Conservation (phyloP, 2,329 filamentous ascomycete species). For the Penicillium sp. region DNA sequence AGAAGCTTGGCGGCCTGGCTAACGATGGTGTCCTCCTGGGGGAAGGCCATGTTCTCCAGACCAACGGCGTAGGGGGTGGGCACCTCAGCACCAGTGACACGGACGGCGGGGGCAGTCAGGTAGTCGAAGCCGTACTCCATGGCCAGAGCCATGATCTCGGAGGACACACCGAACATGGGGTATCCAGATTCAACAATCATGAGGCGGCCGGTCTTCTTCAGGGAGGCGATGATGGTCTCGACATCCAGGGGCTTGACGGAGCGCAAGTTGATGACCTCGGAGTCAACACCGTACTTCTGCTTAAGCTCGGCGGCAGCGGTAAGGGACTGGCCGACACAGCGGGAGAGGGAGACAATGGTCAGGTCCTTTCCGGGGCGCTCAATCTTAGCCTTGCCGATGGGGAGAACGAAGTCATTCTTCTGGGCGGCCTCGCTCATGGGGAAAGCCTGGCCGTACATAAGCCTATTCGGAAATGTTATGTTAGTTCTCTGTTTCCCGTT, state of each 20-base stretch:
- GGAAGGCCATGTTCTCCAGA: slow-evolving; percentile 95
- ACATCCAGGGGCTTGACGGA: slow-evolving; percentile 96
- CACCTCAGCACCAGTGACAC: slow-evolving; percentile 94
- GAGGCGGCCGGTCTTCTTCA: slow-evolving; percentile 97
- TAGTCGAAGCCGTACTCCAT: slow-evolving; percentile 99
- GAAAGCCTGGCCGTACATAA: slow-evolving; percentile 89
- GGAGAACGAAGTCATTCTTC: slow-evolving; percentile 93
- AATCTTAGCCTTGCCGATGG: slow-evolving; percentile 98
- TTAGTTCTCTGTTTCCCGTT: slow-evolving; percentile 22
- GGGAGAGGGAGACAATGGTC: slow-evolving; percentile 91
- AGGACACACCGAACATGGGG: slow-evolving; percentile 88
- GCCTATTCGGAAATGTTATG: slow-evolving; percentile 42
- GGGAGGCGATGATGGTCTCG: slow-evolving; percentile 90
- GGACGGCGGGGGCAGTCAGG: slow-evolving; percentile 87
- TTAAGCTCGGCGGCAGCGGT: slow-evolving; percentile 87
- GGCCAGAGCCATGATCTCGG: slow-evolving; percentile 89
- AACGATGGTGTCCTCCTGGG: slow-evolving; percentile 83
- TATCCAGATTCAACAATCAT: slow-evolving; percentile 93
- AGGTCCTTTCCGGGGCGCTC: slow-evolving; percentile 94
- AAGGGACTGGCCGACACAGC: slow-evolving; percentile 90
- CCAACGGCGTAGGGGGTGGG: slow-evolving; percentile 93
- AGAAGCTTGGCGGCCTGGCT: slow-evolving; percentile 87
- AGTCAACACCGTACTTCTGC: slow-evolving; percentile 93
- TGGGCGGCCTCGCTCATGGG: slow-evolving; percentile 97
- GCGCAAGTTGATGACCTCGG: slow-evolving; percentile 96